Conservation (phyloP, 2,329 filamentous ascomycete species). For the Penicillium decumbens region DNA sequence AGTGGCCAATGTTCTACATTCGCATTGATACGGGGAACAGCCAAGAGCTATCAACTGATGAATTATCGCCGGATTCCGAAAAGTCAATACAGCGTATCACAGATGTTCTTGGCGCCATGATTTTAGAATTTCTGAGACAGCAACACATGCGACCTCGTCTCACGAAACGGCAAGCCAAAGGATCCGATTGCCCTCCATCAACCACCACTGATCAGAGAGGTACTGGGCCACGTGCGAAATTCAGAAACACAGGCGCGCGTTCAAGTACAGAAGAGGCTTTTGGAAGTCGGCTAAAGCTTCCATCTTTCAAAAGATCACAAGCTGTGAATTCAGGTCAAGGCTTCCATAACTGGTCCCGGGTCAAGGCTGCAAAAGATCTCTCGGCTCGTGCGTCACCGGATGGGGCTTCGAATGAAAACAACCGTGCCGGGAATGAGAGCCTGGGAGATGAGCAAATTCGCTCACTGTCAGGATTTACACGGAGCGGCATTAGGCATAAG, state of each 20-base stretch:
- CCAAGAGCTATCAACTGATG: slow-evolving; percentile 35
- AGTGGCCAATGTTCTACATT: slow-evolving; percentile 88
- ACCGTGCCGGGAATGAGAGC: background rate
- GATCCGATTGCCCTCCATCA: slow-evolving; percentile 1
- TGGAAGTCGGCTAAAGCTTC: slow-evolving; percentile 27
- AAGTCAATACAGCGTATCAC: slow-evolving; percentile 53
- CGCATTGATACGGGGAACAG: slow-evolving; percentile 54
- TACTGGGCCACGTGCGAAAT: background rate
- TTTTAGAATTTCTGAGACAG: slow-evolving; percentile 69
- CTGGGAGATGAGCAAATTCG: background rate
- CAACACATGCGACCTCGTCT: slow-evolving; percentile 61
- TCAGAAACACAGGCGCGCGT: background rate
- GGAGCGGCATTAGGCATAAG: background rate
- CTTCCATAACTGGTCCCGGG: slow-evolving; percentile 40
- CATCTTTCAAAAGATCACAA: slow-evolving; percentile 21
- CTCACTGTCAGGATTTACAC: background rate
- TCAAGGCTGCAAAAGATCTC: slow-evolving; percentile 34
- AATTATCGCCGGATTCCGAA: slow-evolving; percentile 30
- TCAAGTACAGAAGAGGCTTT: slow-evolving; percentile 25
- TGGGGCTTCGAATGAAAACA: background rate
- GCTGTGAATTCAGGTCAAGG: slow-evolving; percentile 12
- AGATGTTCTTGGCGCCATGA: slow-evolving; percentile 63
- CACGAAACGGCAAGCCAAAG: slow-evolving; percentile 18
- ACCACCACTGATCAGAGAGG: background rate
- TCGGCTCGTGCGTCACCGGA: background rate